Base-by-base conservation (phyloP, 345 rosid species). In the Aegle marmelos region DNA sequence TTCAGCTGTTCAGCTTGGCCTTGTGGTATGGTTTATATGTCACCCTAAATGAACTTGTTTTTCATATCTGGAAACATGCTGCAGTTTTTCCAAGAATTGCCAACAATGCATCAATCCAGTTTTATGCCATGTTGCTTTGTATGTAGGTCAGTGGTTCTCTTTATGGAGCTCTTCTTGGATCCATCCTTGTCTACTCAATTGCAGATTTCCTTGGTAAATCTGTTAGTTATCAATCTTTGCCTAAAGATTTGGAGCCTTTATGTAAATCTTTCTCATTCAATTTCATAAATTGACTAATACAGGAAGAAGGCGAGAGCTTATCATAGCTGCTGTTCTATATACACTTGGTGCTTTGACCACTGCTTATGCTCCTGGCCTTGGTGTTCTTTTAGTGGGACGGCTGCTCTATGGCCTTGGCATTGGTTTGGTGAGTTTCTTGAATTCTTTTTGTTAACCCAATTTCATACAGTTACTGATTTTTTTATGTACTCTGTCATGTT, bases 121-220 rank as follows among this genome's bases (percentile, higher is more conserved):
- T 10, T 63, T 62, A 65, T 66, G 24, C 61, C 41, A 68, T n/a
- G 31, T 76, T 59, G 72, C 70, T 21, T 70, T 75, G 64, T 27
- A 56, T 89, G 80, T 86, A 95, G 98, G 99, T 95, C 73, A 95
- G 99, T 69, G 97, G 98, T 71, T 93, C 99, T 53, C 94, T 95
- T 24, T 95, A 95, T 80, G 99, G 99, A 80, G 98, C 99, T 54
- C 97, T 95, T 82, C 82, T 92, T 79, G 96, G 99, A 62, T 95
- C 98, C 72, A 76, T 90, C 80, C 89, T 92, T 67, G 97, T 87
- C 79, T 95, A 92, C 81, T 96, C 97, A 30, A 81, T 91, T 83
- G 89, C 98, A 39, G 99, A 95, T 83, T 93, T 93, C 83, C 93
- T 93, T 28, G 99, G 99, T 88, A 88, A 82, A 57, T 83, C 74